Conservation (phyloP, 2,329 filamentous ascomycete genomes). For the Colletotrichum costaricense region DNA sequence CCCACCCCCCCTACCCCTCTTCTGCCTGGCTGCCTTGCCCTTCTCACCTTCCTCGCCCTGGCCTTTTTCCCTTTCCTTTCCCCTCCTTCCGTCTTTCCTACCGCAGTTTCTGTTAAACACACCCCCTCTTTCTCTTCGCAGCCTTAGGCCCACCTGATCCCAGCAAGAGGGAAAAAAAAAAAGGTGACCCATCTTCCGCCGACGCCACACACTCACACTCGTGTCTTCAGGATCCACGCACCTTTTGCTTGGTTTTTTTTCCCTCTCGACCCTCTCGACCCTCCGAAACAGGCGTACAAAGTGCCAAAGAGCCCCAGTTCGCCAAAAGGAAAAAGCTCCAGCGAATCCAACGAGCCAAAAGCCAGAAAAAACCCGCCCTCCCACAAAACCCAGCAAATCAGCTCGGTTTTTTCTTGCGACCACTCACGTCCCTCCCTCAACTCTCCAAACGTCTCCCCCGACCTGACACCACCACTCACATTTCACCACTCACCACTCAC, state of each 20-base stretch:
- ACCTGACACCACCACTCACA: conserved; percentile 35
- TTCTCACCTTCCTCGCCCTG: neutral
- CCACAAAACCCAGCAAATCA: conserved; percentile 37
- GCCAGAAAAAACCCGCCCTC: conserved; percentile 37
- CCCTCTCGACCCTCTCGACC: neutral
- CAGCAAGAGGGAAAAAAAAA: conserved; percentile 16
- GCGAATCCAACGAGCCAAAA: conserved; percentile 36
- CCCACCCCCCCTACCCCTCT: neutral
- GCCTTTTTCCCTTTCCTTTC: conserved; percentile 9
- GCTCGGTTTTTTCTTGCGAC: conserved; percentile 39
- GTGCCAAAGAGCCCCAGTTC: conserved; percentile 29
- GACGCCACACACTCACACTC: conserved; percentile 29
- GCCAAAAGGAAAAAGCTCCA: conserved; percentile 23
- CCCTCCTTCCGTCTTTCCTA: neutral
- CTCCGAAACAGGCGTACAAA: conserved; percentile 36
- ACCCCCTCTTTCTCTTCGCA: neutral
- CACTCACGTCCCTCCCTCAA: conserved; percentile 40
- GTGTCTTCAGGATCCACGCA: conserved; percentile 23
- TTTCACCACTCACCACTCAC: conserved; percentile 30
- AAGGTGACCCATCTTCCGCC: conserved; percentile 25
- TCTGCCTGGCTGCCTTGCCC: neutral
- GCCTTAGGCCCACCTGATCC: conserved; percentile 23
- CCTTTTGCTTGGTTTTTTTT: conserved; percentile 14
- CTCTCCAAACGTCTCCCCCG: conserved; percentile 40
- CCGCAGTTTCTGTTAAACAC: neutral